Conservation (phyloP, 805 yeast species). For the Metahyphopichia silvanorum region DNA sequence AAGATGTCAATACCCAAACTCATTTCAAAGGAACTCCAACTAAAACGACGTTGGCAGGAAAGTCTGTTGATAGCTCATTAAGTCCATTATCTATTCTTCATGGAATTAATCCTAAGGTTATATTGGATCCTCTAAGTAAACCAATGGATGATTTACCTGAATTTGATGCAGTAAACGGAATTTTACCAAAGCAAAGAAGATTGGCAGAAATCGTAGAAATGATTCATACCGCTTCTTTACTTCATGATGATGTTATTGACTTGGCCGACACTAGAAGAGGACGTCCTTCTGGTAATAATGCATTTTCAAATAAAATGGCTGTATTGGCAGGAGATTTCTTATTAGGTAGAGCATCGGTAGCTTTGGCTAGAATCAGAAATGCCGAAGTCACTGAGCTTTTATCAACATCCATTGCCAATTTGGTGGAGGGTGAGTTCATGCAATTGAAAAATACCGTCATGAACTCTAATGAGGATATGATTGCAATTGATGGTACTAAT, state of each 20-base stretch:
- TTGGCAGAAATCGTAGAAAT: slow-evolving; percentile 96
- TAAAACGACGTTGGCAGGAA: slow-evolving; percentile 54
- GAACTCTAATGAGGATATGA: slow-evolving; percentile 40
- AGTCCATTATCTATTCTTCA: slow-evolving; percentile 82
- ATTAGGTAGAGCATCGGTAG: slow-evolving; percentile 93
- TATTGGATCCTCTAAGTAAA: slow-evolving; percentile 77
- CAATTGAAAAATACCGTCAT: slow-evolving; percentile 91
- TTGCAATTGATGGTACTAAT: slow-evolving; percentile 47
- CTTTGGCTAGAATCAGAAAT: slow-evolving; percentile 86
- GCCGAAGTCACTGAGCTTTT: slow-evolving; percentile 96
- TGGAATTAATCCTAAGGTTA: slow-evolving; percentile 83
- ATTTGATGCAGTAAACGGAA: slow-evolving; percentile 60
- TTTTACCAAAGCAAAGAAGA: slow-evolving; percentile 90
- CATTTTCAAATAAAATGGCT: slow-evolving; percentile 96
- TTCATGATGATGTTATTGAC: slow-evolving; percentile 97
- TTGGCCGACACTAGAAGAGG: slow-evolving; percentile 85
- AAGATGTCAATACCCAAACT: slow-evolving; percentile 66
- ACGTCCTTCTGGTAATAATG: slow-evolving; percentile 85
- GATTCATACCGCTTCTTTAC: slow-evolving; percentile 94
- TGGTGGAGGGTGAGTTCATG: slow-evolving; percentile 99
- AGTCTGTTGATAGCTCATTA: slow-evolving; percentile 58
- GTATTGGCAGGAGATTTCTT: slow-evolving; percentile 95
- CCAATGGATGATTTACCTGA: slow-evolving; percentile 73
- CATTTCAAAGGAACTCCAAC: slow-evolving; percentile 58
- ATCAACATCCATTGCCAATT: slow-evolving; percentile 93